Evolutionary conservation across 2,329 filamentous ascomycete genomes (phyloP).

Genomic region (Monosporascus sp.): DNA sequence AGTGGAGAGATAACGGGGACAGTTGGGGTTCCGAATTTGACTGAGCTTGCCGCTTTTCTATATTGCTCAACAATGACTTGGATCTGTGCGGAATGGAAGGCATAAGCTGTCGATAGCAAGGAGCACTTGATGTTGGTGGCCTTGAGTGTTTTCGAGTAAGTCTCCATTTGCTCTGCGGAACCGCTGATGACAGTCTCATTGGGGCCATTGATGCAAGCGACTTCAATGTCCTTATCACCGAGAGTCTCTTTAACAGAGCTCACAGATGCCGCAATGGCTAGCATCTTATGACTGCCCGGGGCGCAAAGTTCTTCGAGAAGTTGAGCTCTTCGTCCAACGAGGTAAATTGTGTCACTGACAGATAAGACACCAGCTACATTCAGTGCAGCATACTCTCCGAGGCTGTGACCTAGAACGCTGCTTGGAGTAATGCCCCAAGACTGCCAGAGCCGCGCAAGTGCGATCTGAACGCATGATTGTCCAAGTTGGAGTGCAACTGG

Average conservation of each 20-base stretch:
- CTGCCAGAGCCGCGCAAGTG: conserved; percentile 45
- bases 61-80: conserved; percentile 56
- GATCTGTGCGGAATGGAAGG: conserved; percentile 58
- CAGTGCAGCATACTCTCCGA: conserved; percentile 68
- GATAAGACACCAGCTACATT: conserved; percentile 64
- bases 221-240: conserved; percentile 31
- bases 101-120: conserved; percentile 50
- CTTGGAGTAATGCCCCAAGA: conserved; percentile 45
- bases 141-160: conserved; percentile 29
- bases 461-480: conserved; percentile 45
- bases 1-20: conserved; percentile 59
- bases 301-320: conserved; percentile 58
- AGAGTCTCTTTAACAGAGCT: conserved; percentile 48
- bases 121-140: conserved; percentile 31
- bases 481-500: conserved; percentile 38
- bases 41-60: no score
- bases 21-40: conserved; percentile 48
- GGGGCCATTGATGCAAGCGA: conserved; percentile 68
- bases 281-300: conserved; percentile 54
- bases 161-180: conserved; percentile 29
- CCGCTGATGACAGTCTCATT: conserved; percentile 64
- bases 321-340: conserved; percentile 61
- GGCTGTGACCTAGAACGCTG: conserved; percentile 54
- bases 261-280: conserved; percentile 36
- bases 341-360: conserved; percentile 60